These are phyloP conservation scores for Glycyrrhiza uralensis DNA, from an alignment of 306 rosid genomes.

Conservation along the genomic window DNA sequence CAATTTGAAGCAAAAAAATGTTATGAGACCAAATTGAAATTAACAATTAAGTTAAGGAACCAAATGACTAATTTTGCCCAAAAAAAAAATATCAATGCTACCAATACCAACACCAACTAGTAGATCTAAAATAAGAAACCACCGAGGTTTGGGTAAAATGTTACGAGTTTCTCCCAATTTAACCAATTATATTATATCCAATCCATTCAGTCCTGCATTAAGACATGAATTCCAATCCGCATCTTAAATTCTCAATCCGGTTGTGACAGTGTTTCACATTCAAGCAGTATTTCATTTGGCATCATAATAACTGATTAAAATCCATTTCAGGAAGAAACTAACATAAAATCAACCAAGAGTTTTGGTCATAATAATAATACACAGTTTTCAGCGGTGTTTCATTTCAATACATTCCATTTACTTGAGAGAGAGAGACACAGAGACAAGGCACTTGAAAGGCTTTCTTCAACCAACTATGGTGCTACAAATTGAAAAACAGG, in stretches of 20 bases:
- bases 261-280: constrained; percentile 12
- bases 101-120: neutral
- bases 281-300: neutral
- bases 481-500: constrained; percentile 27
- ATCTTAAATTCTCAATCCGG: neutral
- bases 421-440: neutral
- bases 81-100: neutral
- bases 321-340: constrained; percentile 10
- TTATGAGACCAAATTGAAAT: too few relatives aligned
- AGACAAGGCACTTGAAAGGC: neutral
- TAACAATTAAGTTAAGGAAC: too few relatives aligned
- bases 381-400: constrained; percentile 17
- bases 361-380: constrained; percentile 5
- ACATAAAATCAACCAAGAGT: neutral
- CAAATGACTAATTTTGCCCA: too few relatives aligned
- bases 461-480: constrained; percentile 28
- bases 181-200: neutral
- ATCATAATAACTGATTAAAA: constrained; percentile 10
- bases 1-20: too few relatives aligned
- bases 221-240: neutral
- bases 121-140: neutral
- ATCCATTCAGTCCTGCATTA: neutral
- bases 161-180: too few relatives aligned
- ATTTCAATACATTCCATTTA: constrained; percentile 22
- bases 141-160: too few relatives aligned